phyloP scores from a whole-genome alignment of 129 eudicot species.

The Dittrichia graveolens region DNA sequence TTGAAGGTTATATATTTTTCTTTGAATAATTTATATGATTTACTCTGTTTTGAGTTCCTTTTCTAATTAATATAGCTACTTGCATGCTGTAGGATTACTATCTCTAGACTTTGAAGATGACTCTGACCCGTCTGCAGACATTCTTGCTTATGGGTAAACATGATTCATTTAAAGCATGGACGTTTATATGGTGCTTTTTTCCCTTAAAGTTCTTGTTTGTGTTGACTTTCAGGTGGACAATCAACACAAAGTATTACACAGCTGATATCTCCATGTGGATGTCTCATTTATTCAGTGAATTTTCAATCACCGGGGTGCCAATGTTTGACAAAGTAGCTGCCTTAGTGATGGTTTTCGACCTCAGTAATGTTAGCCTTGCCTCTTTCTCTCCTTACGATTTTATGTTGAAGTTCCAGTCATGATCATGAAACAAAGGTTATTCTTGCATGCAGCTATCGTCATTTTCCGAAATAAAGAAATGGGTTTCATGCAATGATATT shows the following conservation, averaged over 20 bases:
- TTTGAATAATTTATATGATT: not conserved
- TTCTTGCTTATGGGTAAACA: slow-evolving; percentile 68
- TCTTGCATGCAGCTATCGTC: slow-evolving; percentile 60
- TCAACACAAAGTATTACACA: slow-evolving; percentile 91
- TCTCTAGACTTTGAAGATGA: slow-evolving; percentile 70
- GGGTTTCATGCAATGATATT: slow-evolving; percentile 73
- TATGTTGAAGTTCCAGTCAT: not conserved
- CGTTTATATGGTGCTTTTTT: not conserved
- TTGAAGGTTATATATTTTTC: not conserved
- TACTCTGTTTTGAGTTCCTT: slow-evolving; percentile 21
- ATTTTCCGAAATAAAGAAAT: slow-evolving; percentile 65
- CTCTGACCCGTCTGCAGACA: slow-evolving; percentile 53
- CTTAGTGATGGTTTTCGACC: slow-evolving; percentile 90
- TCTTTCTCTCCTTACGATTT: slow-evolving; percentile 11
- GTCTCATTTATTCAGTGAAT: slow-evolving; percentile 67
- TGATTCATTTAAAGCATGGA: slow-evolving; percentile 38
- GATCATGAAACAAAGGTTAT: slow-evolving; percentile 1
- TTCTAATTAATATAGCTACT: slow-evolving; percentile 19
- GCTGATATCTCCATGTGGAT: slow-evolving; percentile 87
- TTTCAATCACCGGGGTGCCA: slow-evolving; percentile 58
- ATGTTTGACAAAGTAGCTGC: slow-evolving; percentile 60
- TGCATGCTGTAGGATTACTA: slow-evolving; percentile 56
- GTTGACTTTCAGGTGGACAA: slow-evolving; percentile 72
- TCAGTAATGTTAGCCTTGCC: slow-evolving; percentile 59
- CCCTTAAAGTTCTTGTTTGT: not conserved